Conservation (phyloP, 306 rosid species). For the Trifolium fragiferum region DNA sequence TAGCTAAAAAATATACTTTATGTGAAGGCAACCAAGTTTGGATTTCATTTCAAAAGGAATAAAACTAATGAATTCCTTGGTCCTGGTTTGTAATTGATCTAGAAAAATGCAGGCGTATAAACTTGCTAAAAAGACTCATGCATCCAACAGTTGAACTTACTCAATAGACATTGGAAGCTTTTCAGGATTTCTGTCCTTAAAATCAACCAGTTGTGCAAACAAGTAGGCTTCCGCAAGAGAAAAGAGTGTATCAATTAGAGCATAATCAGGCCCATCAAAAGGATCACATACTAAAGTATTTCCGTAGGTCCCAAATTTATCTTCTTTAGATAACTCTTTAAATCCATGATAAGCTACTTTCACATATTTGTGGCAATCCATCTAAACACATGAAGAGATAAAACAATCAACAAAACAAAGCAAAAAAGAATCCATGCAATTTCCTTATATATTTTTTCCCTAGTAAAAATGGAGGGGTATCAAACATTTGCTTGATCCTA, state of each 20-base stretch:
- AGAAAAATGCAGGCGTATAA: constrained; percentile 1
- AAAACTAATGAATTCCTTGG: neutral
- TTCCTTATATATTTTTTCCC: neutral
- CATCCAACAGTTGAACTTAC: constrained; percentile 57
- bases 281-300: constrained; percentile 87
- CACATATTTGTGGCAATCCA: constrained; percentile 99
- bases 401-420: constrained; percentile 37
- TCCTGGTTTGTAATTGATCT: constrained; percentile 21
- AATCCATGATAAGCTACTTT: constrained; percentile 98
- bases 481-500: constrained; percentile 38
- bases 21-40: neutral
- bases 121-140: constrained; percentile 4
- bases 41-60: constrained; percentile 15
- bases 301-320: constrained; percentile 85
- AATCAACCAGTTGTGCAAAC: constrained; percentile 95
- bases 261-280: constrained; percentile 94
- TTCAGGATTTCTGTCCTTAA: constrained; percentile 69
- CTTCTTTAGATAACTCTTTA: constrained; percentile 86
- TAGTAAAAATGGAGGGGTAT: neutral
- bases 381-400: constrained; percentile 50
- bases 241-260: constrained; percentile 91
- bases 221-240: constrained; percentile 94
- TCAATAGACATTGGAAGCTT: constrained; percentile 62
- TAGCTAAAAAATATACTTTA: neutral
- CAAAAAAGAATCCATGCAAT: constrained; percentile 27